A percentile compares a stretch with the other conserved stretches of the same genome.
Conservation (phyloP, 2,329 filamentous ascomycete genomes). For the Parascedosporium putredinis region DNA sequence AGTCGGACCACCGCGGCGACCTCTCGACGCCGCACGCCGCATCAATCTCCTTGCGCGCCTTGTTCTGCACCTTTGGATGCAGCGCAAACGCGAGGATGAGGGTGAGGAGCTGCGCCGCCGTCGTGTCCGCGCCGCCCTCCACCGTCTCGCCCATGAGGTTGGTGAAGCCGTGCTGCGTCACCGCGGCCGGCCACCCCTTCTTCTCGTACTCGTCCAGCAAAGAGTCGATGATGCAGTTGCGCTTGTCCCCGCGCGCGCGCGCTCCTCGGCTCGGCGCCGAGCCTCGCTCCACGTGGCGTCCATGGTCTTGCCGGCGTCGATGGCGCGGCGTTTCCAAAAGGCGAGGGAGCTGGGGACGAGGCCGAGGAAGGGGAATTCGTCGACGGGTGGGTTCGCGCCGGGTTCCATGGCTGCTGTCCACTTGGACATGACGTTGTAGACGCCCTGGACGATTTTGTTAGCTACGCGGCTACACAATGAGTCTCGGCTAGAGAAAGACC, state of each 20-base stretch:
- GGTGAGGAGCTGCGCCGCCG: constrained; percentile 14
- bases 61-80: background rate
- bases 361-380: constrained; percentile 29
- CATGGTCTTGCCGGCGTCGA: constrained; percentile 1
- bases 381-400: constrained; percentile 34
- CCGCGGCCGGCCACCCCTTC: constrained; percentile 10
- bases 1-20: constrained; percentile 7
- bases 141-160: constrained; percentile 16
- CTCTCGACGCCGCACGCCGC: background rate
- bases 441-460: background rate
- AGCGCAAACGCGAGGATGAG: constrained; percentile 9
- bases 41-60: background rate
- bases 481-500: background rate
- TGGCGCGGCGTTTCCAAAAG: constrained; percentile 1
- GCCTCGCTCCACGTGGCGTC: constrained; percentile 7
- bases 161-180: constrained; percentile 20
- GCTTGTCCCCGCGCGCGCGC: constrained; percentile 17
- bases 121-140: constrained; percentile 20
- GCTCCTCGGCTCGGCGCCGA: constrained; percentile 15
- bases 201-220: constrained; percentile 24
- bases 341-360: constrained; percentile 18
- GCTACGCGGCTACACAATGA: no score
- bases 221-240: constrained; percentile 24
- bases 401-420: no score
- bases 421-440: constrained; percentile 9